Evolutionary conservation across 1,139 yeast species (phyloP), one percentile per base, ranked within the genome.

Genomic region (Nakaseomyces bracarensis): DNA sequence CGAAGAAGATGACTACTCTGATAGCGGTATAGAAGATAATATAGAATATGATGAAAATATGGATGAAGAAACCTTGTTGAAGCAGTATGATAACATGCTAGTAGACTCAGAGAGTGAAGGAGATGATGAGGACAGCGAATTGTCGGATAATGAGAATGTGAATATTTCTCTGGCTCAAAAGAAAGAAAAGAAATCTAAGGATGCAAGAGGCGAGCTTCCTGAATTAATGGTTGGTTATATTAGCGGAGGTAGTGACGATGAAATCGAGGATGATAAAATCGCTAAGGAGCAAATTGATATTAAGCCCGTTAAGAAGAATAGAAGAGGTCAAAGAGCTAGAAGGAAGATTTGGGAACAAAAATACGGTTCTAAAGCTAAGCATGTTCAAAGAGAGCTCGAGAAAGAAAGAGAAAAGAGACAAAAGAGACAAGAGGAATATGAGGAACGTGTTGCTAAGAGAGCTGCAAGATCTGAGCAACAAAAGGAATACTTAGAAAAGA

Each of bases 311-410:
- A 74, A 93, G 49, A 87, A 87, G 55, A 93, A 91, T 61, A 74
- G 98, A 64, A 77, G 96, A 59, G 98, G 98, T 16, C 98, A 93
- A 68, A 72, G 97, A 51, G 98, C 96, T 2, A 79, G 99, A 65
- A 93, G 91, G 61, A 82, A 83, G 67, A 86, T 91, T 43, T 89
- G 97, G 96, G 98, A 87, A 57, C 69, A 74, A 64, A 91, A 91
- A 61, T 91, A 72, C 58, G 98, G 98, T 29, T 64, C 65, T 27
- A 69, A 70, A 29, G 98, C 98, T n/a, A 81, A 79, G 45, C 99
- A 93, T 60, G 71, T 87, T 28, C 70, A 76, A 55, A 74, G 77
- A 51, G 82, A 84, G 52, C 65, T 68, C 11, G 77, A 72, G 40
- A 71, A 77, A 36, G 62, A 67, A 30, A 66, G 66, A 36, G 71